Evolutionary conservation across 164 flowering plant genomes (phyloP), one percentile per base, ranked within the genome.

Genomic region (Santalum album): DNA sequence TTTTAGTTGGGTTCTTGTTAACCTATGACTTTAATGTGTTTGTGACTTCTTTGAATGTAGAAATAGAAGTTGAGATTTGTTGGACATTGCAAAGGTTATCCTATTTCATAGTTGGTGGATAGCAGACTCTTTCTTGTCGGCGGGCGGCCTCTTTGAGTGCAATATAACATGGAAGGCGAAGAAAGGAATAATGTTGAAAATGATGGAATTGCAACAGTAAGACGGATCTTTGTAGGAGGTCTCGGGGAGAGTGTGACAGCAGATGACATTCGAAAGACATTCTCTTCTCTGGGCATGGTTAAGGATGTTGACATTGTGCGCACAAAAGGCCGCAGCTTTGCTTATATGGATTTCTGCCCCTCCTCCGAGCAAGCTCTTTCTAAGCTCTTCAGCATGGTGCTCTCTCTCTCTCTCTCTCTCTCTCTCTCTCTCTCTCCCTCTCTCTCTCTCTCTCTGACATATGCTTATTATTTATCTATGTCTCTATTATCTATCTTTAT

Each of bases 351-450:
- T 27, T 86, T 86, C 71, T 25, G 62, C 3, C 34, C 96, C 7
- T 71, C 79, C 12, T 77, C 89, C 17, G 39, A 57, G 1, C 77
- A 78, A 12, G 68, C 87, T 17, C 76, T 91, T 6, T 32, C 75
- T 58, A 87, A 79, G 78, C 87, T 87, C 57, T 86, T 87, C 71
- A 78, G 84, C 77, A 75, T 66, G 69, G 96, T 87, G n/a, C 21
- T 24, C 18, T 6, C 19, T 26, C 23, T 9, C 16, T 54, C 23
- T 39, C 36, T 49, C 29, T 14, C 20, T 16, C 32, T 12, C 32
- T 17, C 46, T 58, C 18, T 40, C 32, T 17, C 38, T 25, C 42
- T 39, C 9, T 25, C 36, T 34, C 12, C 18, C 12, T 18, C 4
- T 35, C 35, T n/a, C 10, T 22, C n/a, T 16, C 36, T 16, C 27